Evolutionary conservation across 2,329 filamentous ascomycete species (phyloP), one percentile per base, ranked within the genome.

Genomic region (Zymoseptoria pseudotritici): DNA sequence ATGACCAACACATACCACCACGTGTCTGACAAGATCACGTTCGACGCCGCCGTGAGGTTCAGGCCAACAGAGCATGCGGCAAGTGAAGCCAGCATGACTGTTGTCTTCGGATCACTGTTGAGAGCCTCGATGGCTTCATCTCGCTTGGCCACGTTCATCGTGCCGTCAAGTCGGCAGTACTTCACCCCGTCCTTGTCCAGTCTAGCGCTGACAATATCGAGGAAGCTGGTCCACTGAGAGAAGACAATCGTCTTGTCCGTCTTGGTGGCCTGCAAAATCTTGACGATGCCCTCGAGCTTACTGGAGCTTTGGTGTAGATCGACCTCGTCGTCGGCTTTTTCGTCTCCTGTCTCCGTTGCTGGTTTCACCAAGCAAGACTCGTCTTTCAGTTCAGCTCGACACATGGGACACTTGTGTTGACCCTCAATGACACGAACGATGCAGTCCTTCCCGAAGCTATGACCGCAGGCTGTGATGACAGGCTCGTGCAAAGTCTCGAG

Each of bases 381-480:
- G 58, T 86, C 81, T 11, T 81, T 77, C 17, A 95, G 82, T 36
- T 83, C 77, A 5, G 87, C 85, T 20, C 90, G 87, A 69, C 91
- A 96, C 82, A 96, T 86, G 0, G 91, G 92, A 59, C 92, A 96
- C 72, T 88, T 91, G 57, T 87, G 82, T 70, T 94, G 90, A 1
- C 83, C 80, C 58, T 88, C 82, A 60, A 96, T 87, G 55, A 89
- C 87, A 64, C 84, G 83, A 56, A 84, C 79, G 63, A 96, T 91
- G 71, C 92, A 96, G 4, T 78, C 75, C 21, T 78, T 79, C 65
- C 91, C 91, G 73, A 91, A 96, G 1, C 86, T 79, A 72, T 96
- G 91, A 24, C 89, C 90, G 75, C 91, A 96, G 54, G 86, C 83
- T 0, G 91, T 96, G 67, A 96, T 95, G 56, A 94, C 84, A 0